These are phyloP conservation scores for Alternaria longipes DNA, from an alignment of 2,329 filamentous ascomycete genomes.

Conservation along the genomic window DNA sequence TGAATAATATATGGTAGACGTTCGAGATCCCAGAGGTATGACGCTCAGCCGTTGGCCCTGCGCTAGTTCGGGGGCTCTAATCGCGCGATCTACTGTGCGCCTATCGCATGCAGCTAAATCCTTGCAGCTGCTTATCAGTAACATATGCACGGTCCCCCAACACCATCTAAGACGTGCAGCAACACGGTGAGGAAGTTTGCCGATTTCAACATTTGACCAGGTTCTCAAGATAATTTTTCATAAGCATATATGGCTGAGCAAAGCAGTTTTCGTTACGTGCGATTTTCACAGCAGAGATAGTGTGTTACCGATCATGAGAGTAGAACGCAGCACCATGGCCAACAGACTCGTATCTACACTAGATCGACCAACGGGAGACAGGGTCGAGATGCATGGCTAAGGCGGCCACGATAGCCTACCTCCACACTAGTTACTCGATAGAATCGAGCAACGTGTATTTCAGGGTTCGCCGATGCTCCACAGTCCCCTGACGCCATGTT, in stretches of 20 bases:
- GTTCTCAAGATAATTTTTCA: neutral
- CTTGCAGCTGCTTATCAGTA: slow-evolving; percentile 37
- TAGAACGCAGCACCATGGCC: neutral
- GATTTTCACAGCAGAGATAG: neutral
- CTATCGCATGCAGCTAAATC: slow-evolving; percentile 19
- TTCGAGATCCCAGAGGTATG: slow-evolving; percentile 22
- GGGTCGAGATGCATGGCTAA: slow-evolving; percentile 28
- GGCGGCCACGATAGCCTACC: slow-evolving; percentile 40
- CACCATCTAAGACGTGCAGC: slow-evolving; percentile 8
- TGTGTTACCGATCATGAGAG: neutral
- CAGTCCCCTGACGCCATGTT: slow-evolving; percentile 31
- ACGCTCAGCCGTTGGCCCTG: slow-evolving; percentile 37
- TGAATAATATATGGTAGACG: neutral
- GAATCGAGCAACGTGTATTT: slow-evolving; percentile 47
- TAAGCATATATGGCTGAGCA: neutral
- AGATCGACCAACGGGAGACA: slow-evolving; percentile 25
- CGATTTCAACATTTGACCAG: neutral
- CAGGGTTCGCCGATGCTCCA: slow-evolving; percentile 27
- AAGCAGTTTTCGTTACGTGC: neutral
- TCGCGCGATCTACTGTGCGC: slow-evolving; percentile 33
- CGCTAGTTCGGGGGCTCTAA: slow-evolving; percentile 39
- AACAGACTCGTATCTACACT: slow-evolving; percentile 17
- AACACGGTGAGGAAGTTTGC: slow-evolving; percentile 5
- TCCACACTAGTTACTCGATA: slow-evolving; percentile 28
- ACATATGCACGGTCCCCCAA: slow-evolving; percentile 21